Conservation (phyloP, 345 rosid species). For the Arabis alpina region DNA sequence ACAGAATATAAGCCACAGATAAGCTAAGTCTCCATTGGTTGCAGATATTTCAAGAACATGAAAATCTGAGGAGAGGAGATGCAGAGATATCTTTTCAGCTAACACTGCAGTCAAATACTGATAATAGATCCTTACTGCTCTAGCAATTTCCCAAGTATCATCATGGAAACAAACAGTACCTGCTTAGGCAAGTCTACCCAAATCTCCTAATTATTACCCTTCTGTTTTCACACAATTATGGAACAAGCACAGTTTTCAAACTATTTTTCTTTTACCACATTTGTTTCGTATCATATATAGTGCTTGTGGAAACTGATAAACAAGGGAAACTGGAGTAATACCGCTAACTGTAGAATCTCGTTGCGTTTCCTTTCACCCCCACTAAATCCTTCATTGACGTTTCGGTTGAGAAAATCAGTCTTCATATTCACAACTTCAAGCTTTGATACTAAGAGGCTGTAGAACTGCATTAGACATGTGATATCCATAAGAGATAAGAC, state of each 20-base stretch:
- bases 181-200: slow-evolving; percentile 1
- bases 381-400: slow-evolving; percentile 98
- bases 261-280: neutral
- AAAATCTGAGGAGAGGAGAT: neutral
- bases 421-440: slow-evolving; percentile 88
- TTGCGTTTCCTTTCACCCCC: slow-evolving; percentile 99
- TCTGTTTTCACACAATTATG: neutral
- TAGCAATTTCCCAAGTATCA: neutral
- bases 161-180: neutral
- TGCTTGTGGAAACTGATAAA: slow-evolving; percentile 16
- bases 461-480: slow-evolving; percentile 69
- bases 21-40: neutral
- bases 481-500: slow-evolving; percentile 24
- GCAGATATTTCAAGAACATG: slow-evolving; percentile 9
- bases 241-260: slow-evolving; percentile 2
- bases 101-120: slow-evolving; percentile 1
- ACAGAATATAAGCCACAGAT: neutral
- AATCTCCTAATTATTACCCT: slow-evolving; percentile 5
- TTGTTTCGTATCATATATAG: slow-evolving; percentile 17
- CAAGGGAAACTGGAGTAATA: slow-evolving; percentile 34
- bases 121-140: slow-evolving; percentile 4
- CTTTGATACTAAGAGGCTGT: slow-evolving; percentile 71
- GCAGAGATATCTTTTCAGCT: neutral
- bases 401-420: slow-evolving; percentile 88
- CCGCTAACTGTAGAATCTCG: slow-evolving; percentile 95